Evolutionary conservation across 2,329 filamentous ascomycete species (phyloP).

Genomic region (Penicillium sp.): DNA sequence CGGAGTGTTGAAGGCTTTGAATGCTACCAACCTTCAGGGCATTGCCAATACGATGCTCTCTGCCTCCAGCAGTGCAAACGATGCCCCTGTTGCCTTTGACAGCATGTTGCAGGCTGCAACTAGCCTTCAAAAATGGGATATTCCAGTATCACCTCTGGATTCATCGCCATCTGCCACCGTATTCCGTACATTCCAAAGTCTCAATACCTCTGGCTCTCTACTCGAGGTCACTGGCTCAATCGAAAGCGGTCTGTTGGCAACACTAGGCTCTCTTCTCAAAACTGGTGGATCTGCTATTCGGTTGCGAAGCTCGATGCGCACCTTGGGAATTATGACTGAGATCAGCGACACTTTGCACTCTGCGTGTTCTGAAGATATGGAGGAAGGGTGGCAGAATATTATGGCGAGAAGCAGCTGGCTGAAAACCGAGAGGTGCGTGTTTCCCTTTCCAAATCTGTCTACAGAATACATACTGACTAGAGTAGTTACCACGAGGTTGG

Average conservation of each 20-base stretch:
- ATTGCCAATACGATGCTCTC: slow-evolving; percentile 78
- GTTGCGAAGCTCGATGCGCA: slow-evolving; percentile 59
- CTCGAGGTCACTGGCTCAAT: slow-evolving; percentile 56
- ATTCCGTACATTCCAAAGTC: slow-evolving; percentile 76
- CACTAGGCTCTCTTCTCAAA: slow-evolving; percentile 42
- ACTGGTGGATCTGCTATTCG: slow-evolving; percentile 39
- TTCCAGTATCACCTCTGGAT: slow-evolving; percentile 66
- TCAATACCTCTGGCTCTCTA: slow-evolving; percentile 65
- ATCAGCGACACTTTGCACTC: slow-evolving; percentile 73
- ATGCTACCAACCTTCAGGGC: slow-evolving; percentile 77
- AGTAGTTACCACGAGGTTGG: slow-evolving; percentile 62
- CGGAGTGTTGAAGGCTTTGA: slow-evolving; percentile 72
- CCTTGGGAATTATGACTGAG: slow-evolving; percentile 73
- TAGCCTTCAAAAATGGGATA: slow-evolving; percentile 86
- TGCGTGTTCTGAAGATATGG: slow-evolving; percentile 58
- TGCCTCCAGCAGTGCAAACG: slow-evolving; percentile 55
- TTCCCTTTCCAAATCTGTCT: neutral
- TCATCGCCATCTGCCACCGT: slow-evolving; percentile 65
- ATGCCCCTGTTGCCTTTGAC: slow-evolving; percentile 55
- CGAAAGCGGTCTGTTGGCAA: slow-evolving; percentile 58
- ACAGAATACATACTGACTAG: slow-evolving; percentile 16
- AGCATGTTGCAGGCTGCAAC: slow-evolving; percentile 76
- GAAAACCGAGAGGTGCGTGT: slow-evolving; percentile 69
- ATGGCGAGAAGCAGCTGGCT: slow-evolving; percentile 72
- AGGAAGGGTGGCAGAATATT: slow-evolving; percentile 62